These are phyloP conservation scores for Lactuca sativa DNA, from an alignment of 129 eudicot species.

Conservation along the genomic window DNA sequence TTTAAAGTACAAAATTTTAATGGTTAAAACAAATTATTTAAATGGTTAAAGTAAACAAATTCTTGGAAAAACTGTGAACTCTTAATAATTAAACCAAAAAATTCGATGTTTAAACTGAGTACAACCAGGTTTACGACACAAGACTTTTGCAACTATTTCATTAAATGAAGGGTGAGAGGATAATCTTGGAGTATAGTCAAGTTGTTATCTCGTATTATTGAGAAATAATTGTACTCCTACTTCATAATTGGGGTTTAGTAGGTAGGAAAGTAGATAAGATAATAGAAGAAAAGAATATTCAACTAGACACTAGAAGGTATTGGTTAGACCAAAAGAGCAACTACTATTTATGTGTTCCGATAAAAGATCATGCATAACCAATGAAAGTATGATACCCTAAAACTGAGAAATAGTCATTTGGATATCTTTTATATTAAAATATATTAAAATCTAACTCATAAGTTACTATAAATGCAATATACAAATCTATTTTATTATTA, in stretches of 20 bases:
- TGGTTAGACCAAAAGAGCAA: neutral
- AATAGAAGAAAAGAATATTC: slow-evolving; percentile 7
- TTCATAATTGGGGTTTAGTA: neutral
- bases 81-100: too few relatives aligned
- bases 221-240: neutral
- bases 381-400: neutral
- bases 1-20: too few relatives aligned
- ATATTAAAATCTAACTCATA: too few relatives aligned
- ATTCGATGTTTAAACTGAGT: too few relatives aligned
- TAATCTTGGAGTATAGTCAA: neutral
- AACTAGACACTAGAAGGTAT: neutral
- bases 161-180: neutral
- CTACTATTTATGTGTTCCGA: neutral
- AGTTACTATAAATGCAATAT: neutral
- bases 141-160: neutral
- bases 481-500: too few relatives aligned
- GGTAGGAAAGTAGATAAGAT: slow-evolving; percentile 2
- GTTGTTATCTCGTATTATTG: slow-evolving; percentile 1
- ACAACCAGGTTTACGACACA: too few relatives aligned
- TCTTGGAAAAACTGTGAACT: too few relatives aligned
- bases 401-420: neutral
- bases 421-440: too few relatives aligned
- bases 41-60: too few relatives aligned
- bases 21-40: too few relatives aligned
- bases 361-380: neutral